Evolutionary conservation across 371 early-diverging fungal species (phyloP).

Genomic region (Mucor piriformis): DNA sequence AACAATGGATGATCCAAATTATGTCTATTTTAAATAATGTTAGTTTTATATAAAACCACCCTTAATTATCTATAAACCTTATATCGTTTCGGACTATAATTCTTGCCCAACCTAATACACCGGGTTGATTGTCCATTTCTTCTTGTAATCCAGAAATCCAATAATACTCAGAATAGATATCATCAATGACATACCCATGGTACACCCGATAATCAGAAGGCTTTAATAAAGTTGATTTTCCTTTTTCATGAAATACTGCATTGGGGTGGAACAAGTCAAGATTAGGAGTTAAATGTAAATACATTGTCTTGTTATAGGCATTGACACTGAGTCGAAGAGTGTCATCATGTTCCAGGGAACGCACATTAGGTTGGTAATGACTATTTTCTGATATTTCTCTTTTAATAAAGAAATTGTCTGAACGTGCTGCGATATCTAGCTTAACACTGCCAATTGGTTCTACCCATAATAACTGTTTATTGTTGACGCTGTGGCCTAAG

Average conservation of each 20-base stretch:
- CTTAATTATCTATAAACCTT: too few species aligned
- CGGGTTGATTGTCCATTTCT: slow-evolving; percentile 34
- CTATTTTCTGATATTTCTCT: slow-evolving; percentile 39
- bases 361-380: slow-evolving; percentile 27
- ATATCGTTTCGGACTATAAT: slow-evolving; percentile 63
- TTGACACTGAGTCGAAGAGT: slow-evolving; percentile 61
- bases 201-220: slow-evolving; percentile 45
- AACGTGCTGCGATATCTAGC: slow-evolving; percentile 45
- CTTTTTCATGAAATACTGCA: slow-evolving; percentile 47
- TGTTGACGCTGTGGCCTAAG: slow-evolving; percentile 28
- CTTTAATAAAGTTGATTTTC: slow-evolving; percentile 23
- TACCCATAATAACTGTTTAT: slow-evolving; percentile 33
- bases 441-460: slow-evolving; percentile 30
- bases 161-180: slow-evolving; percentile 31
- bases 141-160: slow-evolving; percentile 44
- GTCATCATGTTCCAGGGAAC: slow-evolving; percentile 56
- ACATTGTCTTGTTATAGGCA: slow-evolving; percentile 77
- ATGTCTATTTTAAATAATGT: slow-evolving; percentile 21
- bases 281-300: slow-evolving; percentile 77
- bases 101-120: slow-evolving; percentile 72
- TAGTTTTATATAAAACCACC: too few species aligned
- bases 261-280: slow-evolving; percentile 75
- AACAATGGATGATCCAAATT: slow-evolving; percentile 49
- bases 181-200: slow-evolving; percentile 39
- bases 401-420: slow-evolving; percentile 40